Base-by-base conservation (phyloP, 2,329 filamentous ascomycete genomes). In the Escovopsis weberi region DNA sequence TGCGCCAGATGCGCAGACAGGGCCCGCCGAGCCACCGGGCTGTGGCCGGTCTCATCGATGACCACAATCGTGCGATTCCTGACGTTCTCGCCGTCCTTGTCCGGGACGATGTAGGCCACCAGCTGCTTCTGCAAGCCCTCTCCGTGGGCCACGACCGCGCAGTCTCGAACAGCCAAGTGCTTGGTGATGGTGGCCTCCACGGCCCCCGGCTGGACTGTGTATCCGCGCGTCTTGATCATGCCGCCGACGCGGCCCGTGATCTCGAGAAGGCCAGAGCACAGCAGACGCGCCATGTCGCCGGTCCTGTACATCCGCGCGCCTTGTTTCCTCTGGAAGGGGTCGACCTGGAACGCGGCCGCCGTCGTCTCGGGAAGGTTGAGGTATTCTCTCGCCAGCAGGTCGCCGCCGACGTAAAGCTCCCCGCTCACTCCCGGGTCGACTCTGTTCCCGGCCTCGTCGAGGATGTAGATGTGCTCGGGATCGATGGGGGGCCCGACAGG, bases 171-270 rank as follows among this genome's bases (percentile, higher is more conserved):
- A 11, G 80, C 81, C 30, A 88, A 62, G 48, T 83, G 69, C 50
- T 76, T 74, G 43, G 78, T 67, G 44, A 88, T 82, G 6, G 78
- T 75, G 50, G 78, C 81, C 56, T 88, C 81, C 1, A 87, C 82
- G 45, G 84, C 84, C 7, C 78, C 78, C 6, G 82, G 82, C 23
- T 86, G 82, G 3, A 87, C 79, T 1, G 80, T 85, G 54, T 86
- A 87, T 1, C 82, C 82, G 45, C 82, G 75, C 10, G 85, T 72
- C 61, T 87, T 87, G 63, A 87, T 86, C 82, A 87, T 86, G 11
- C 78, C 75, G 12, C 82, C 82, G 1, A 85, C 79, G 41, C 82
- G 75, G 32, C 82, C 82, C 6, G 80, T 85, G 46, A 87, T 85
- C 55, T 86, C 82, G 7, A 87, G 67, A 6, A 79, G 64, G 1